Base-by-base conservation (phyloP, 305 asterid genomes). In the Fraxinus baroniana region DNA sequence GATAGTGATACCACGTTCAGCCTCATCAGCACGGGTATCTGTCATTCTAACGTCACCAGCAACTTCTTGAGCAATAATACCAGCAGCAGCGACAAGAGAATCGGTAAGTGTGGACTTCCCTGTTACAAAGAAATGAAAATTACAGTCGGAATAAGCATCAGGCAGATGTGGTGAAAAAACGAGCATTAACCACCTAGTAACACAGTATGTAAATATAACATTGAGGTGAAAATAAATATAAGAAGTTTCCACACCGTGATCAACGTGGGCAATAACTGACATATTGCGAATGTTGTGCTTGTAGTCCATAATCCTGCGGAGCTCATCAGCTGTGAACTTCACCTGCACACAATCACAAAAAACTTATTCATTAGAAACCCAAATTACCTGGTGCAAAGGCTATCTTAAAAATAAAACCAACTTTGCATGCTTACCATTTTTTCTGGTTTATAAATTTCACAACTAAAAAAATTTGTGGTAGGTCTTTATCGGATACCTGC, bases 1-100 rank as follows among this genome's bases (percentile, higher is more conserved):
- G 35, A 87, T 87, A 1, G 90, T 89, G 85, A 89, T 89, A 46
- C 90, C 90, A n/a, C 86, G 88, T 20, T 87, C 90, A 1, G 90
- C 90, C 81, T 89, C 90, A 77, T 87, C 89, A 0, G 92, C 90
- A 49, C 89, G 85, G 28, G 90, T 87, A 83, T 87, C 90, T 0
- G 87, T 87, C 88, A 87, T 87, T 76, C 89, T 84, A n/a, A 87
- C 90, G 74, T 86, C 90, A 17, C 90, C 90, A 80, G 90, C 90
- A 83, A 39, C 85, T 79, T 89, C 88, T 79, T 86, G 89, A 70
- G 91, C 90, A 15, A 88, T 86, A 60, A 88, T 86, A 79, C 90
- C 90, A 20, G 90, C 90, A 84, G 89, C 90, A 9, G 90, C 90
- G 17, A 88, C 90, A 66, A 88, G 90, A 28, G 90, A 88, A 78